A percentile compares a stretch with the other conserved stretches of the same genome.
phyloP scores from a whole-genome alignment of 2,329 filamentous ascomycete genomes.

The Beauveria bassiana region DNA sequence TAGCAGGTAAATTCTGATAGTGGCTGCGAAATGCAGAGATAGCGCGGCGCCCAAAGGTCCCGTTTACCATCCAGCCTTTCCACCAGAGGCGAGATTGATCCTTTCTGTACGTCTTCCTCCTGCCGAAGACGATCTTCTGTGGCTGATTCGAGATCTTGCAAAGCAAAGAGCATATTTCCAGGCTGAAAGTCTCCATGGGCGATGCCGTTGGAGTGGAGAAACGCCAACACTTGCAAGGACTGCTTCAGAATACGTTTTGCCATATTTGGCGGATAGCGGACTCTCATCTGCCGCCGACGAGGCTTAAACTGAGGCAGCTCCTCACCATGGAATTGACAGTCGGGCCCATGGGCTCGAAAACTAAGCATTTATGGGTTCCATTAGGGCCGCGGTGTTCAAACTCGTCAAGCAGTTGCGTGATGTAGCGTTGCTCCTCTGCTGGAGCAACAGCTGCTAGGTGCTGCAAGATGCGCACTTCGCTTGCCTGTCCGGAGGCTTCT shows the following conservation, averaged over 20 bases:
- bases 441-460: slow-evolving; percentile 16
- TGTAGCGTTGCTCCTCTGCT: slow-evolving; percentile 18
- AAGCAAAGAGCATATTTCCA: slow-evolving; percentile 29
- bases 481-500: slow-evolving; percentile 11
- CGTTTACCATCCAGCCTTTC: slow-evolving; percentile 23
- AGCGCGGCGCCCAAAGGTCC: slow-evolving; percentile 22
- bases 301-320: slow-evolving; percentile 25
- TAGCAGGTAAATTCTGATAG: slow-evolving; percentile 17
- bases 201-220: slow-evolving; percentile 31
- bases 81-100: slow-evolving; percentile 20
- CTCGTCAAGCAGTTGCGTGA: slow-evolving; percentile 22
- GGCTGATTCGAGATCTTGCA: slow-evolving; percentile 20
- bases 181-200: slow-evolving; percentile 33
- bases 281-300: slow-evolving; percentile 16
- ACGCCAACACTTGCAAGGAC: slow-evolving; percentile 26
- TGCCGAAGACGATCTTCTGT: slow-evolving; percentile 20
- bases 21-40: slow-evolving; percentile 23
- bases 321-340: slow-evolving; percentile 31
- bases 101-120: slow-evolving; percentile 16
- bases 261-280: slow-evolving; percentile 31
- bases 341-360: slow-evolving; percentile 27
- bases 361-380: slow-evolving; percentile 24
- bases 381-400: slow-evolving; percentile 26
- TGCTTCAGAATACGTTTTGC: slow-evolving; percentile 34
- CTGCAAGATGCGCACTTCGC: slow-evolving; percentile 17